A percentile compares a stretch with the other conserved stretches of the same genome.
Conservation (phyloP, 441 rosid genomes). For the Geranium incanum region DNA sequence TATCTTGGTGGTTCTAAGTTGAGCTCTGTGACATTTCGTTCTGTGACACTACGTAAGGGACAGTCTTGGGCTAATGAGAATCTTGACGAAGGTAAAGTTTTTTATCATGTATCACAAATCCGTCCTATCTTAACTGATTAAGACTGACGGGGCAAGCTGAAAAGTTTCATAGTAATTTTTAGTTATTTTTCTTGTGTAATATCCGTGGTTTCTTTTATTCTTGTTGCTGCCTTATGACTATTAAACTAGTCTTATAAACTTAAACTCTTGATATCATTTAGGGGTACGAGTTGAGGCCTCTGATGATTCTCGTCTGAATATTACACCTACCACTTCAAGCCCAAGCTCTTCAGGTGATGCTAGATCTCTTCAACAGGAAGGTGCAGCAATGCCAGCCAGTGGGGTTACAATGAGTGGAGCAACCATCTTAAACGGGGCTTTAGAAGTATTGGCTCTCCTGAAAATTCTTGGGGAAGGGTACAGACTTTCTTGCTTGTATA, state of each 20-base stretch:
- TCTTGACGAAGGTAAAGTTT: constrained; percentile 37
- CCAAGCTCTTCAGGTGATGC: constrained; percentile 28
- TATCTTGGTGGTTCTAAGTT: constrained; percentile 34
- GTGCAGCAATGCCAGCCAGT: constrained; percentile 18
- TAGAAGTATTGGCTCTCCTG: constrained; percentile 40
- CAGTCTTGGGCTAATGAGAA: constrained; percentile 33
- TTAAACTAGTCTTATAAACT: neutral
- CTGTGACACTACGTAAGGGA: constrained; percentile 32
- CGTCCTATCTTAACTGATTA: neutral
- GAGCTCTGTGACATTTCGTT: constrained; percentile 29
- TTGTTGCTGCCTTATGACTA: neutral
- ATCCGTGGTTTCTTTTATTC: neutral
- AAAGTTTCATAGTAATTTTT: neutral
- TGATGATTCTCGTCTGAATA: constrained; percentile 23
- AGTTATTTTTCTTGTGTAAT: neutral
- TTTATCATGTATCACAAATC: neutral
- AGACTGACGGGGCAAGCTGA: neutral
- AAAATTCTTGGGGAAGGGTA: constrained; percentile 46
- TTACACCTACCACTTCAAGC: constrained; percentile 26
- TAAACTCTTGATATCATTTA: constrained; percentile 12
- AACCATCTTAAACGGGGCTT: constrained; percentile 31
- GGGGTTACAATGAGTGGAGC: constrained; percentile 25
- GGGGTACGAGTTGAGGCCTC: constrained; percentile 20
- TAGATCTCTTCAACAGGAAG: constrained; percentile 35
- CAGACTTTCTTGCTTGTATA: constrained; percentile 38